phyloP scores from a whole-genome alignment of 2,329 filamentous ascomycete genomes.

The Diaporthe sp. region DNA sequence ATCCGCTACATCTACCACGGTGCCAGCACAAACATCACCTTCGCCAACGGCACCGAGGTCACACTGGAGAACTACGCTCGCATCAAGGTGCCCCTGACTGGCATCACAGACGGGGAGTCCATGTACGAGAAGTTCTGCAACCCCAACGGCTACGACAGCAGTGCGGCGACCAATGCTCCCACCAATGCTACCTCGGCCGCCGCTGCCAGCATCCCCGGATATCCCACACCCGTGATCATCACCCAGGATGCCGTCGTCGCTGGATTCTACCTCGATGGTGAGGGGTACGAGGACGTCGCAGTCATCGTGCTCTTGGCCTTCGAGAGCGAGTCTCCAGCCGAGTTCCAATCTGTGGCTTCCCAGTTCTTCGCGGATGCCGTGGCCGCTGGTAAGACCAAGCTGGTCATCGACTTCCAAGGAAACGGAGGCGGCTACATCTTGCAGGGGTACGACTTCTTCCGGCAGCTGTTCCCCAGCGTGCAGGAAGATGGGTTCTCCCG shows the following conservation, averaged over 20 bases:
- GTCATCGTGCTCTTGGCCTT: conserved; percentile 50
- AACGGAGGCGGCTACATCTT: conserved; percentile 72
- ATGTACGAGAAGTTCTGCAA: conserved; percentile 53
- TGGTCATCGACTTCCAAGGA: conserved; percentile 70
- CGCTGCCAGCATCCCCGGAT: conserved; percentile 43
- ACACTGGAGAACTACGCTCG: conserved; percentile 50
- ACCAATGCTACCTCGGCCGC: conserved; percentile 27
- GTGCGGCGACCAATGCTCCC: conserved; percentile 4
- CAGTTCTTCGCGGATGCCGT: conserved; percentile 54
- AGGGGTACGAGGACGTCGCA: conserved; percentile 50
- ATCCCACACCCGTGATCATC: conserved; percentile 49
- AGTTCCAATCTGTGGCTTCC: conserved; percentile 53
- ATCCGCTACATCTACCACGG: conserved; percentile 47
- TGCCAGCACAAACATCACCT: conserved; percentile 52
- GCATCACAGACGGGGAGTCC: conserved; percentile 50
- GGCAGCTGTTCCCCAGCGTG: conserved; percentile 63
- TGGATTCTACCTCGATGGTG: conserved; percentile 52
- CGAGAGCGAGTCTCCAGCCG: conserved; percentile 44
- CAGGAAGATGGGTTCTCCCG: conserved; percentile 60
- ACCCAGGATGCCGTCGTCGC: conserved; percentile 48
- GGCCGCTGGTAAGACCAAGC: conserved; percentile 67
- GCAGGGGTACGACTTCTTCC: conserved; percentile 74
- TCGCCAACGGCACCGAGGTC: conserved; percentile 52
- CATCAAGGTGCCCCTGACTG: conserved; percentile 48
- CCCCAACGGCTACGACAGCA: conserved; percentile 35